Evolutionary conservation across 176 grass and related monocot species (phyloP).

Genomic region (Microstegium vimineum): DNA sequence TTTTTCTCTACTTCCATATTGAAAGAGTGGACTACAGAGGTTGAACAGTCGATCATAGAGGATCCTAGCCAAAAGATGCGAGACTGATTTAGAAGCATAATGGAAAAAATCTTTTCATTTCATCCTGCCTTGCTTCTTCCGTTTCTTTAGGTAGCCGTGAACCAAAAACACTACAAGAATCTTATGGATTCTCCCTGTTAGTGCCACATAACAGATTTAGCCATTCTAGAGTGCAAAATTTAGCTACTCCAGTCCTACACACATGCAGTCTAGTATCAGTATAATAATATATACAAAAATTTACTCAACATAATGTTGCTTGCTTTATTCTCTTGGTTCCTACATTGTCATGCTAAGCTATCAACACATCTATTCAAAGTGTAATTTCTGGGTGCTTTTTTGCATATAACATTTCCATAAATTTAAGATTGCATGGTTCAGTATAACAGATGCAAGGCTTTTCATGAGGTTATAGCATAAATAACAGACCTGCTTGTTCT

Average conservation of each 20-base stretch:
- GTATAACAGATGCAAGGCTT: background rate
- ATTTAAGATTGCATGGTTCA: background rate
- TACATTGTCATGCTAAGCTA: background rate
- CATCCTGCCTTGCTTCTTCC: background rate
- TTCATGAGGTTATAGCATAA: background rate
- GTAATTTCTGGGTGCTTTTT: background rate
- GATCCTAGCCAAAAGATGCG: background rate
- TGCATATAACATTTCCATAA: background rate
- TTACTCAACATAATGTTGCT: background rate
- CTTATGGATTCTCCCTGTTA: background rate
- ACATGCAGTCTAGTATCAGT: background rate
- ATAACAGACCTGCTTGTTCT: slow-evolving; percentile 68
- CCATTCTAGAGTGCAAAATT: background rate
- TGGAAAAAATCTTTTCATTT: background rate
- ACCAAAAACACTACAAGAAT: background rate
- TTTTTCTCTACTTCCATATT: background rate
- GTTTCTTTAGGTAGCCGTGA: background rate
- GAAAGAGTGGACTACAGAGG: background rate
- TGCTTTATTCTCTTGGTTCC: background rate
- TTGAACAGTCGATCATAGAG: background rate
- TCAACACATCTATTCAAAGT: background rate
- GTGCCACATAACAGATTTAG: background rate
- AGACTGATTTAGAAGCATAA: background rate
- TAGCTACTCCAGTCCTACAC: background rate
- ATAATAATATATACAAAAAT: background rate